Evolutionary conservation across 306 rosid genomes (phyloP), one percentile per base, ranked within the genome.

Genomic region (Dryas alaskensis): DNA sequence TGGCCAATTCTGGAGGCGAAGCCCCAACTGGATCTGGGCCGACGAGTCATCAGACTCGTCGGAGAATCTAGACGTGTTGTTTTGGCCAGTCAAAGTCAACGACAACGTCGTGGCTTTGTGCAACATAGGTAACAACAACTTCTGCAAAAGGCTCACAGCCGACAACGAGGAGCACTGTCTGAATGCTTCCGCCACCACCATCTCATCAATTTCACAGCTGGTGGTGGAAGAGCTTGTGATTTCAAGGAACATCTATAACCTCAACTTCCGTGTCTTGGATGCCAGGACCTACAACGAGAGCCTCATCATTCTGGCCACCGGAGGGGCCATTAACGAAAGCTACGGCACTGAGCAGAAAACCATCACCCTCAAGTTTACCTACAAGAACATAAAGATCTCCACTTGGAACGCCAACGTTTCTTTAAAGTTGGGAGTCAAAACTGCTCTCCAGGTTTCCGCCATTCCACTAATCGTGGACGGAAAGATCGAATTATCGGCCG

Each of bases 101-200:
- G 44, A 57, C 39, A 75, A 67, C 1, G 22, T 44, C 40, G 42
- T 67, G 4, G 80, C 80, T 9, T 43, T 76, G 14, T 60, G 40
- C 51, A 76, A 37, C 27, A 2, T 69, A 65, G 70, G 57, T 0
- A 77, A 77, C 55, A 17, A 69, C 14, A 9, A 49, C 0, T 17
- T 60, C 27, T 69, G 70, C 57, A 60, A 77, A 49, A 69, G 80
- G 1, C 54, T 71, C 6, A 40, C n/a, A n/a, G n/a, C n/a, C n/a
- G 2, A 5, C 19, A 19, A 19, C 8, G 3, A 10, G 57, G 2
- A 46, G 57, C 6, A 27, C 31, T 27, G 70, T 60, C 69, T 77
- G 12, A 60, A 16, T 10, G 76, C 71, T 3, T 10, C 4, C 6
- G 65, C 9, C 12, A 1, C 70, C 31, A 19, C 14, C 27, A 51